A percentile compares a stretch with the other conserved stretches of the same genome.
These are phyloP conservation scores for Backusella mclennaniae DNA, from an alignment of 192 early-diverging fungal genomes.

Conservation along the genomic window DNA sequence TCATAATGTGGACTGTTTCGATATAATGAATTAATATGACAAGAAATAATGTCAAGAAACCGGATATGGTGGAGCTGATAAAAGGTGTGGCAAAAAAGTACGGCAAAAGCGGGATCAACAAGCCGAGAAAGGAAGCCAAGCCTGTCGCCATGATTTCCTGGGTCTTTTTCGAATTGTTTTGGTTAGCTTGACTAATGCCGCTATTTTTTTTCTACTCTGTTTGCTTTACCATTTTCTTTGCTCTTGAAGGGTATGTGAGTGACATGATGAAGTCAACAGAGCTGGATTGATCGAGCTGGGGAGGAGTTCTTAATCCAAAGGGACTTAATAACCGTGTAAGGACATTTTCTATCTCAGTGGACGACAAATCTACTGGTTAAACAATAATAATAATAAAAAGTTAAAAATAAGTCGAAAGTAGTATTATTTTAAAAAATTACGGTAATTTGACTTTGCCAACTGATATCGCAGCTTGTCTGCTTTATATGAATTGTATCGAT, in stretches of 20 bases:
- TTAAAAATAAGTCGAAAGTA: neutral
- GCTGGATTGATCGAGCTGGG: neutral
- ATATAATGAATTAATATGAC: neutral
- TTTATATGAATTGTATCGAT: neutral
- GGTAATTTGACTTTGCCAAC: neutral
- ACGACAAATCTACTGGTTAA: neutral
- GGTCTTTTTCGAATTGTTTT: neutral
- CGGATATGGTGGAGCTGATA: neutral
- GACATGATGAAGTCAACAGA: neutral
- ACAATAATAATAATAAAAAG: neutral
- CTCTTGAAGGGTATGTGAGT: neutral
- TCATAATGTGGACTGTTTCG: neutral
- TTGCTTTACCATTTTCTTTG: neutral
- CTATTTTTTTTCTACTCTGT: neutral
- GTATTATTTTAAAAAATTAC: neutral
- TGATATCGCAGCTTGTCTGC: neutral
- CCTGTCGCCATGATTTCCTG: neutral
- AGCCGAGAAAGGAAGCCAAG: neutral
- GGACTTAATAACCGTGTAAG: neutral
- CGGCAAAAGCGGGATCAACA: neutral
- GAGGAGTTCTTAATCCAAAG: slow-evolving; percentile 1
- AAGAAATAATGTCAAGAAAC: neutral
- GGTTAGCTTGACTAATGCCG: neutral
- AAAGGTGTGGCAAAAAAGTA: neutral
- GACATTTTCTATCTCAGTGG: neutral